These are phyloP conservation scores for Cladophialophora carrionii DNA, from an alignment of 2,329 filamentous ascomycete genomes.

Conservation along the genomic window DNA sequence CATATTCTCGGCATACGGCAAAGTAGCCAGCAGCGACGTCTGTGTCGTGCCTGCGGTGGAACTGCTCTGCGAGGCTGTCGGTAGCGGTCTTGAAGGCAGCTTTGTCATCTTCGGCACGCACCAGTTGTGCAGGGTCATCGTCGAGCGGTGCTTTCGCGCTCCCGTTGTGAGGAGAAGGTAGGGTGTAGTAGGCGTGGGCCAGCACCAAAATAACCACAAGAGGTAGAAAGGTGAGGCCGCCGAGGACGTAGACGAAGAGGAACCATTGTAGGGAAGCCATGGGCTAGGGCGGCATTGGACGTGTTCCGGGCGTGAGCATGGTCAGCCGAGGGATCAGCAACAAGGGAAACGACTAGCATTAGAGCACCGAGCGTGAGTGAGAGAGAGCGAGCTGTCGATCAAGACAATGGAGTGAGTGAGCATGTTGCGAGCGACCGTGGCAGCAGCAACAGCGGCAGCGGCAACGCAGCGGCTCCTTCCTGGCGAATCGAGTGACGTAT, in stretches of 20 bases:
- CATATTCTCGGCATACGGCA: slow-evolving; percentile 91
- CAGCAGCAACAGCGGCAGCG: no score
- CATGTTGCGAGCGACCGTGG: no score
- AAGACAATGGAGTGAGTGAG: not conserved
- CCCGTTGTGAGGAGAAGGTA: slow-evolving; percentile 53
- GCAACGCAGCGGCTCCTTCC: slow-evolving; percentile 2
- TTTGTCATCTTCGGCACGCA: slow-evolving; percentile 65
- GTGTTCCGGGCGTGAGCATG: slow-evolving; percentile 2
- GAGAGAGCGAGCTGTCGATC: no score
- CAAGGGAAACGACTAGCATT: not conserved
- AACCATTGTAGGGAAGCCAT: slow-evolving; percentile 50
- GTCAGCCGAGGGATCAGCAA: slow-evolving; percentile 7
- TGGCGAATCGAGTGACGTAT: slow-evolving; percentile 19
- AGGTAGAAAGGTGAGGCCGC: slow-evolving; percentile 85
- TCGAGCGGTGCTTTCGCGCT: not conserved
- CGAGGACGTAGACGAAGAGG: slow-evolving; percentile 77
- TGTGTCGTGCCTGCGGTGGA: slow-evolving; percentile 64
- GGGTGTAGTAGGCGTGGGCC: slow-evolving; percentile 68
- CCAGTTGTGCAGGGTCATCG: slow-evolving; percentile 47
- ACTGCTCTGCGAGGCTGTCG: slow-evolving; percentile 62
- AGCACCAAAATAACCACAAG: slow-evolving; percentile 66
- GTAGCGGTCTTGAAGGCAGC: slow-evolving; percentile 65
- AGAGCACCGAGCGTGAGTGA: no score
- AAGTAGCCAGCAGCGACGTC: slow-evolving; percentile 91
- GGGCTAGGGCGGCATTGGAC: slow-evolving; percentile 28